phyloP scores from a whole-genome alignment of 2,329 filamentous ascomycete species.

The Bipolaris victoriae region DNA sequence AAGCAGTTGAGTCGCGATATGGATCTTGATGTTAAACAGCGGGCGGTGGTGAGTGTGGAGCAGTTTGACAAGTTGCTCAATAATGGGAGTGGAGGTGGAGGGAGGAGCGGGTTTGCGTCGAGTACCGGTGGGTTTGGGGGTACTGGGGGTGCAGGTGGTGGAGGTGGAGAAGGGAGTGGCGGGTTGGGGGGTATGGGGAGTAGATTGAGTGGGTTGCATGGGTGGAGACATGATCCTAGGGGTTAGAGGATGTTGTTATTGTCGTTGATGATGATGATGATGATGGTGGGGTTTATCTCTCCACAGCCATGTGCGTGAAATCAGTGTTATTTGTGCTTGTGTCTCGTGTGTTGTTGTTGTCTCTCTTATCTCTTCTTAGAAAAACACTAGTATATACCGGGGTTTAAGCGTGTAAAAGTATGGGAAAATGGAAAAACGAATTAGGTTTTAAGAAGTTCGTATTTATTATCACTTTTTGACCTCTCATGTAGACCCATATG shows the following conservation, averaged over 20 bases:
- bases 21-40: constrained; percentile 82
- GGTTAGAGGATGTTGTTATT: background rate
- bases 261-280: too few species aligned
- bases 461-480: too few species aligned
- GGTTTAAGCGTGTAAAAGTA: background rate
- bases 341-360: background rate
- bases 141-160: constrained; percentile 7
- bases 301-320: too few species aligned
- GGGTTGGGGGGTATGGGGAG: constrained; percentile 13
- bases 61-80: constrained; percentile 53
- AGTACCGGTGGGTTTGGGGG: constrained; percentile 17
- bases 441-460: too few species aligned
- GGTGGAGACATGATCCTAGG: constrained; percentile 27
- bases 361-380: background rate
- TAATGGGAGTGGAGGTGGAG: background rate
- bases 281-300: background rate
- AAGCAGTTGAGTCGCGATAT: constrained; percentile 69
- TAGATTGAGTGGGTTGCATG: constrained; percentile 20
- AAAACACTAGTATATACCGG: background rate
- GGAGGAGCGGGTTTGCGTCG: constrained; percentile 11
- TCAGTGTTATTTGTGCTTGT: background rate
- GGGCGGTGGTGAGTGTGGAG: constrained; percentile 79
- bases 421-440: too few species aligned
- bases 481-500: too few species aligned
- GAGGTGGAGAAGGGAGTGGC: constrained; percentile 4